Evolutionary conservation across 1,139 yeast species (phyloP).

Genomic region (Pichia sp.): DNA sequence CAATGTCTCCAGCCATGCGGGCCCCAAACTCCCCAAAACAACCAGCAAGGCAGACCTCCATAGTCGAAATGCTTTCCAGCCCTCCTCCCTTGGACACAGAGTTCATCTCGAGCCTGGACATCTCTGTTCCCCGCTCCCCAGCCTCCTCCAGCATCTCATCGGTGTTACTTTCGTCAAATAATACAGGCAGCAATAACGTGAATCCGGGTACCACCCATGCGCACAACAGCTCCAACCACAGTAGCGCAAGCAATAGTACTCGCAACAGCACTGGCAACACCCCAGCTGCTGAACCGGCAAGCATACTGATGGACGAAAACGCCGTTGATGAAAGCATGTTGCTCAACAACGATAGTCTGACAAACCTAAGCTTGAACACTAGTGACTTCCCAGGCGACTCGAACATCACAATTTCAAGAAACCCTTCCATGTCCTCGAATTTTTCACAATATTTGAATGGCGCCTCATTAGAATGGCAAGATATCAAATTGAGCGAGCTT

Average conservation of each 20-base stretch:
- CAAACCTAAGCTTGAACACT: conserved; percentile 3
- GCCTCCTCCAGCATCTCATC: conserved; percentile 14
- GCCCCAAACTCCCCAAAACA: conserved; percentile 36
- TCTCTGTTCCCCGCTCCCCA: conserved; percentile 11
- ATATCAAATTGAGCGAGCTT: conserved; percentile 63
- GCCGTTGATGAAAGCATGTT: neutral
- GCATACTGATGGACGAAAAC: neutral
- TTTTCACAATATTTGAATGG: conserved; percentile 23
- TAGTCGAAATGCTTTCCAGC: conserved; percentile 75
- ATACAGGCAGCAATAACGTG: neutral
- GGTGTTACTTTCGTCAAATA: conserved; percentile 7
- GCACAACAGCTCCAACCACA: neutral
- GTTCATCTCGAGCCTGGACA: conserved; percentile 14
- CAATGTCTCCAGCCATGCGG: conserved; percentile 35
- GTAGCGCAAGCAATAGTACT: neutral
- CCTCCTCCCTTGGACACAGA: conserved; percentile 60
- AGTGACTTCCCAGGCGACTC: conserved; percentile 1
- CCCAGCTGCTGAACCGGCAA: neutral
- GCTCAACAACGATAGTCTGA: conserved; percentile 2
- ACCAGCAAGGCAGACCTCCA: conserved; percentile 57
- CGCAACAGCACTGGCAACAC: neutral
- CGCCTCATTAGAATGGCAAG: conserved; percentile 61
- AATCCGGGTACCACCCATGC: neutral
- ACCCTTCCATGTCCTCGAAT: conserved; percentile 31
- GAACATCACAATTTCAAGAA: conserved; percentile 26